Evolutionary conservation across 2,329 filamentous ascomycete species (phyloP).

Genomic region (Phialophora chinensis): DNA sequence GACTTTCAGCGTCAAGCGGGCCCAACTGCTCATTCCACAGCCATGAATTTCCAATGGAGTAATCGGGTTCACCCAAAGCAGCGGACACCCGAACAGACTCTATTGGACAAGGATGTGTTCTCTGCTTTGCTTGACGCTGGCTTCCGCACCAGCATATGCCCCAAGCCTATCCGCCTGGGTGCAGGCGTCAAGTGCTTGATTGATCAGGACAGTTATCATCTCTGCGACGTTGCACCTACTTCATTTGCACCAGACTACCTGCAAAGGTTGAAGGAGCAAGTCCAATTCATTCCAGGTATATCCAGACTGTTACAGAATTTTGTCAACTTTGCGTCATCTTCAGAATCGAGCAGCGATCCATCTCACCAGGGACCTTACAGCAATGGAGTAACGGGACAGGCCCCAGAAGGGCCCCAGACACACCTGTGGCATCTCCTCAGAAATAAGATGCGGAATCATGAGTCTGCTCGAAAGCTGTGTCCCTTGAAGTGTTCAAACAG

Average conservation of each 20-base stretch:
- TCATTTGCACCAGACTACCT: slow-evolving; percentile 24
- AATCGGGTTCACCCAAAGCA: background rate
- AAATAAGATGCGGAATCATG: slow-evolving; percentile 16
- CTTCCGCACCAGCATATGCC: slow-evolving; percentile 27
- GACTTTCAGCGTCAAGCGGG: background rate
- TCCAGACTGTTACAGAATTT: slow-evolving; percentile 22
- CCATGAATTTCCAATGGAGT: background rate
- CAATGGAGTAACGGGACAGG: background rate
- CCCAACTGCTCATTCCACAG: background rate
- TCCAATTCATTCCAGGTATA: slow-evolving; percentile 25
- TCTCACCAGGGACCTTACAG: background rate
- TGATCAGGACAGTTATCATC: slow-evolving; percentile 5
- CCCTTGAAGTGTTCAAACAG: slow-evolving; percentile 21
- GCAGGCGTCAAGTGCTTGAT: slow-evolving; percentile 20
- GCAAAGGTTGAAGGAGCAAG: slow-evolving; percentile 24
- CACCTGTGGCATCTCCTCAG: slow-evolving; percentile 27
- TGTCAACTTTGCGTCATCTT: background rate
- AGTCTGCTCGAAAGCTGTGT: slow-evolving; percentile 24
- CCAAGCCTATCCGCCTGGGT: slow-evolving; percentile 20
- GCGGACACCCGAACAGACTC: background rate
- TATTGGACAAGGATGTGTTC: slow-evolving; percentile 23
- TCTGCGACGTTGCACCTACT: slow-evolving; percentile 27
- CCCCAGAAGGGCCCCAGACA: slow-evolving; percentile 7
- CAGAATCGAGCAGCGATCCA: background rate
- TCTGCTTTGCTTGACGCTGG: slow-evolving; percentile 28